A percentile compares a stretch with the other conserved stretches of the same genome.
These are phyloP conservation scores for Rhytidhysteron rufulum DNA, from an alignment of 2,329 filamentous ascomycete species.

Conservation along the genomic window DNA sequence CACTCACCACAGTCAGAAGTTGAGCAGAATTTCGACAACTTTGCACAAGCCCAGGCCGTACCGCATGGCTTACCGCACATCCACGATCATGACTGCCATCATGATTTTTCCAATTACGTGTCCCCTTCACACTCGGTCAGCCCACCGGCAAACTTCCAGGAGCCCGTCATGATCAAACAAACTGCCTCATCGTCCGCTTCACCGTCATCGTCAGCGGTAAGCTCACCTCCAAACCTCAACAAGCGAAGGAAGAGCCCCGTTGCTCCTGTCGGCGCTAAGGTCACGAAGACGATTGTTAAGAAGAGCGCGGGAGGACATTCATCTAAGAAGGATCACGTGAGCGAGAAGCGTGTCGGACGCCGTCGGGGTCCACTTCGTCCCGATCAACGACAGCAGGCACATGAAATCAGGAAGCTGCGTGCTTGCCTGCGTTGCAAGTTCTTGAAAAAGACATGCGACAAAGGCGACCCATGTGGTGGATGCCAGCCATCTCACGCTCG, in stretches of 20 bases:
- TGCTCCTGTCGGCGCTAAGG: constrained; percentile 55
- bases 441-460: constrained; percentile 98
- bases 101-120: constrained; percentile 35
- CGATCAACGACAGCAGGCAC: constrained; percentile 93
- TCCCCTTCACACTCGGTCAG: constrained; percentile 54
- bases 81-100: constrained; percentile 27
- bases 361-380: constrained; percentile 85
- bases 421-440: constrained; percentile 97
- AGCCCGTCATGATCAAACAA: constrained; percentile 67
- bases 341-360: constrained; percentile 90
- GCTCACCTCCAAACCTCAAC: constrained; percentile 58
- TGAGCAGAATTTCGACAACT: constrained; percentile 28
- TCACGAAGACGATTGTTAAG: constrained; percentile 79
- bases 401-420: constrained; percentile 91
- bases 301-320: constrained; percentile 58
- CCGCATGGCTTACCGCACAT: constrained; percentile 20
- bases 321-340: constrained; percentile 70
- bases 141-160: constrained; percentile 63
- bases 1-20: constrained; percentile 77
- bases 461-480: constrained; percentile 90
- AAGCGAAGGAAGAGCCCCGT: constrained; percentile 72
- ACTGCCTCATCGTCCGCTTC: constrained; percentile 57
- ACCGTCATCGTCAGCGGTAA: constrained; percentile 51
- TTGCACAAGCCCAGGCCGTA: constrained; percentile 25
- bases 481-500: constrained; percentile 94